Conservation (phyloP, 1,284 basidiomycete species). For the Fistulinella staudtii region DNA sequence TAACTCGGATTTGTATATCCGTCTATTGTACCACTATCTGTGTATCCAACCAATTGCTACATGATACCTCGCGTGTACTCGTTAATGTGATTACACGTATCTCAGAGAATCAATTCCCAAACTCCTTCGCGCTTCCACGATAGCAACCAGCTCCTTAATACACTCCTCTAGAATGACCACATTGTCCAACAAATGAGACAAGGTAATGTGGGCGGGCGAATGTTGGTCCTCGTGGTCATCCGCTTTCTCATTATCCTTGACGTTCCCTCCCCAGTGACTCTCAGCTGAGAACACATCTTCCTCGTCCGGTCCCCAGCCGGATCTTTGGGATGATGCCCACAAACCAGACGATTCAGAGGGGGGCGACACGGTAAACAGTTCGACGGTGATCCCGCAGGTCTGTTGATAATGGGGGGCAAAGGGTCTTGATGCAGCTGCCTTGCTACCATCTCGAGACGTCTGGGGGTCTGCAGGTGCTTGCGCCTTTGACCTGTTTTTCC, state of each 20-base stretch:
- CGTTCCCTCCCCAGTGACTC: slow-evolving; percentile 49
- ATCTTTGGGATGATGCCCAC: slow-evolving; percentile 56
- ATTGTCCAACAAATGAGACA: slow-evolving; percentile 89
- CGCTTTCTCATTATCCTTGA: slow-evolving; percentile 27
- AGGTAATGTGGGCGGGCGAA: slow-evolving; percentile 49
- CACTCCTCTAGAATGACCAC: slow-evolving; percentile 94
- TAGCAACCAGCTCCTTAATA: slow-evolving; percentile 89
- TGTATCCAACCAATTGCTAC: too few relatives aligned
- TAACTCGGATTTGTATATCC: slow-evolving; percentile 5
- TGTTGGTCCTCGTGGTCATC: slow-evolving; percentile 25
- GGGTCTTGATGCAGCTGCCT: slow-evolving; percentile 64
- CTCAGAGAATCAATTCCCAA: slow-evolving; percentile 83
- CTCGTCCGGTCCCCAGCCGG: slow-evolving; percentile 53
- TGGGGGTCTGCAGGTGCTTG: slow-evolving; percentile 38
- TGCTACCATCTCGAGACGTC: slow-evolving; percentile 39
- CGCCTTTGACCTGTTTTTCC: slow-evolving; percentile 50
- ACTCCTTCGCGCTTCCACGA: slow-evolving; percentile 81
- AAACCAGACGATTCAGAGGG: slow-evolving; percentile 47
- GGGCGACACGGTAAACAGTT: slow-evolving; percentile 61
- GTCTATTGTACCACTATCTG: not conserved
- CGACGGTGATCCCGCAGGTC: slow-evolving; percentile 70
- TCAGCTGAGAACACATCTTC: slow-evolving; percentile 64
- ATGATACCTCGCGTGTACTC: too few relatives aligned
- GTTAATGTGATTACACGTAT: slow-evolving; percentile 41
- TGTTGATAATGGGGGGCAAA: slow-evolving; percentile 84